These are phyloP conservation scores for Phoma sp. DNA, from an alignment of 2,329 filamentous ascomycete genomes.

Conservation along the genomic window DNA sequence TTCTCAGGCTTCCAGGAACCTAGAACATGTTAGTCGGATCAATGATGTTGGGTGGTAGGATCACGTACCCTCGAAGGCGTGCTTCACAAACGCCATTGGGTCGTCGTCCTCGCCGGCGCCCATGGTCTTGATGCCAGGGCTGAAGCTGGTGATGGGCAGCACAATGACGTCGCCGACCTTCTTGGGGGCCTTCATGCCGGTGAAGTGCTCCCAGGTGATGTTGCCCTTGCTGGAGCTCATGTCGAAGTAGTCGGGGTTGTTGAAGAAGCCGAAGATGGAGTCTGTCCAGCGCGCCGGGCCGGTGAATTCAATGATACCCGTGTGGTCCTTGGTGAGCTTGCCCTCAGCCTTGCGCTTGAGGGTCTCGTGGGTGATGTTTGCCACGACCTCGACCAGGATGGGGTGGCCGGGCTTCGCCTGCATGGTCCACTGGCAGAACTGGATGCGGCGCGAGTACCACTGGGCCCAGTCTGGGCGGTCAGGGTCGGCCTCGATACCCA, in stretches of 20 bases:
- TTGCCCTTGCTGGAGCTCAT: constrained; percentile 73
- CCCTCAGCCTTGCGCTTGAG: constrained; percentile 75
- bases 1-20: constrained; percentile 48
- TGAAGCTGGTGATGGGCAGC: constrained; percentile 96
- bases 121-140: constrained; percentile 93
- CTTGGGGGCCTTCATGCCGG: constrained; percentile 81
- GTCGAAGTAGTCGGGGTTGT: constrained; percentile 87
- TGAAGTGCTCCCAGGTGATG: constrained; percentile 88
- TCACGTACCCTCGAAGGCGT: constrained; percentile 89
- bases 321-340: constrained; percentile 69
- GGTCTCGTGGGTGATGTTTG: constrained; percentile 83
- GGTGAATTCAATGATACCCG: constrained; percentile 89
- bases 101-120: constrained; percentile 86
- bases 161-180: constrained; percentile 94
- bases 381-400: constrained; percentile 84
- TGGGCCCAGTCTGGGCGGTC: constrained; percentile 90
- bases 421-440: constrained; percentile 99
- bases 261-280: constrained; percentile 89
- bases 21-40: constrained; percentile 32
- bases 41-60: too few relatives aligned
- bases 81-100: constrained; percentile 96
- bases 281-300: constrained; percentile 97
- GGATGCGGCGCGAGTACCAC: constrained; percentile 95
- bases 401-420: constrained; percentile 95
- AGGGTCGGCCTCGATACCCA: constrained; percentile 96